phyloP scores from a whole-genome alignment of 2,329 filamentous ascomycete genomes.

The Sporothrix pallida region DNA sequence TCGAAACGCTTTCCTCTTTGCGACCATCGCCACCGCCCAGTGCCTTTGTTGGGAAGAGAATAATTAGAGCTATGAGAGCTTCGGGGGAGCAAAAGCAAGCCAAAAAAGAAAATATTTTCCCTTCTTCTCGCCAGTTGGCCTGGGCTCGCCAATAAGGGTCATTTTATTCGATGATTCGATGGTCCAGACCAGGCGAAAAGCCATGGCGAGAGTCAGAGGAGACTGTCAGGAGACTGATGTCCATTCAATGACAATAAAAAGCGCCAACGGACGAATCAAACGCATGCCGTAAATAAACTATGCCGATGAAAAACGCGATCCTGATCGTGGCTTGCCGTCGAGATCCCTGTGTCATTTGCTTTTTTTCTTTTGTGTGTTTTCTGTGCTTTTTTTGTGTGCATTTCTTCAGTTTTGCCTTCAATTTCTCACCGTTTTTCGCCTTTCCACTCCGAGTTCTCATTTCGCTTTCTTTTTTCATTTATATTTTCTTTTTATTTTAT shows the following conservation, averaged over 20 bases:
- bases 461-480: background rate
- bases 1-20: conserved; percentile 13
- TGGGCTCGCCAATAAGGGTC: background rate
- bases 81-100: background rate
- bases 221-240: background rate
- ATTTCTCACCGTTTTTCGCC: background rate
- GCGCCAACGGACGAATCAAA: conserved; percentile 7
- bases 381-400: background rate
- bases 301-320: background rate
- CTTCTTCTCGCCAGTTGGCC: background rate
- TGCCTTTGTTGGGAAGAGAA: conserved; percentile 5
- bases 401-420: background rate
- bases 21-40: conserved; percentile 21
- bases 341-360: background rate
- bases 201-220: background rate
- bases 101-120: conserved; percentile 1
- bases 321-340: background rate
- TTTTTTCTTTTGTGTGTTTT: background rate
- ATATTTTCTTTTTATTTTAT: background rate
- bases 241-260: background rate
- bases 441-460: conserved; percentile 3
- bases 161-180: conserved; percentile 7
- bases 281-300: conserved; percentile 12
- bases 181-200: conserved; percentile 26
- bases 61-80: background rate